Evolutionary conservation across 176 grass and related monocot genomes (phyloP), one percentile per base, ranked within the genome.

Genomic region (Triticum turgidum): DNA sequence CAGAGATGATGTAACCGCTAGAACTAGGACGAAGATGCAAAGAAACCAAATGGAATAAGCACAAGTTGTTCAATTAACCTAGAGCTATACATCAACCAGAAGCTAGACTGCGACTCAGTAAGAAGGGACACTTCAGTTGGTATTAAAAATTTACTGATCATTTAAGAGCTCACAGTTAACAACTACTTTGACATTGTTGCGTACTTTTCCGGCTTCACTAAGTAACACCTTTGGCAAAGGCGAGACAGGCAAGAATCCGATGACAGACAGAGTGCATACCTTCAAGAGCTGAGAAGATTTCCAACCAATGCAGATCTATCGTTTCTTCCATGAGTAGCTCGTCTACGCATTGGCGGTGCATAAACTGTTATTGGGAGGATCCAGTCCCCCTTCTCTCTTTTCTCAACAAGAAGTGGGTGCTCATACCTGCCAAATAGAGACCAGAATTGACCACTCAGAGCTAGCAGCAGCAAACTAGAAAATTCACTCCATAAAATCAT

Each of bases 331-430:
- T 94, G 89, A 49, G 67, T 88, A 76, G 88, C 73, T 87, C 87
- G 92, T 76, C 90, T 92, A 42, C 87, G 84, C 71, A 89, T 37
- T 51, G 97, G 92, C 83, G 97, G 97, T 29, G 90, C 86, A 74
- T 94, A 92, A 83, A 99, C 97, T 84, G 92, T 94, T 83, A 96
- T 71, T 27, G 96, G 96, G 17, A 96, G 90, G 68, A 94, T 82
- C 97, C 97, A 96, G 70, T 96, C 94, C 12, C 97, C 97, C 87
- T 99, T 98, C 58, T 99, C 92, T 88, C 97, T 94, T 80, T 90
- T 90, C 72, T 99, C 97, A 78, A 94, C 83, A 76, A 99, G 90
- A 35, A 94, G 90, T 54, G 94, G 97, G 69, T 96, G 97, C 24
- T 92, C 92, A 35, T 96, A 99, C 62, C 95, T 99, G 84, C 80